Percentiles rank a stretch among this genome's conserved stretches.
Conservation (phyloP, 2,329 filamentous ascomycete genomes). For the Colletotrichum orbiculare region DNA sequence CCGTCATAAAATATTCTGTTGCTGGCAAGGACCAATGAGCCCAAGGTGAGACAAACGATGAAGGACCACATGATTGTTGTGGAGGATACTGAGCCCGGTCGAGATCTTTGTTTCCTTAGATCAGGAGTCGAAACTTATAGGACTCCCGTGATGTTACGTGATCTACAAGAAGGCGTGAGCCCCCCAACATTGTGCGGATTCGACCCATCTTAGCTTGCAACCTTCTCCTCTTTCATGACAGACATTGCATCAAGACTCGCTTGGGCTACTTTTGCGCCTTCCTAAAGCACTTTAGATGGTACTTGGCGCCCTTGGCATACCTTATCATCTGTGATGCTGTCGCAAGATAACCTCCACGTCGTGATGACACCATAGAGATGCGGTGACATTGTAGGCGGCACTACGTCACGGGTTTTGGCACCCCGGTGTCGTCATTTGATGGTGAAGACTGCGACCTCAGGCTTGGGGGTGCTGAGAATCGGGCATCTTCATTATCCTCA, state of each 20-base stretch:
- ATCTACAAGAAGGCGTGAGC: not conserved
- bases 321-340: not conserved
- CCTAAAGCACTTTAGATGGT: not conserved
- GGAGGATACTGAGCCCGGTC: not conserved
- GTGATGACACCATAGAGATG: too few relatives aligned
- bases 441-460: too few relatives aligned
- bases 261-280: conserved; percentile 3
- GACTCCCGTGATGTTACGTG: not conserved
- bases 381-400: too few relatives aligned
- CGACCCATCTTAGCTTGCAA: not conserved
- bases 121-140: not conserved
- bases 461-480: too few relatives aligned
- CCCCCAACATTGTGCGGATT: not conserved
- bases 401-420: too few relatives aligned
- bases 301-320: conserved; percentile 6
- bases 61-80: not conserved
- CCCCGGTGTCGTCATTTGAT: too few relatives aligned
- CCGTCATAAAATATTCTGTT: conserved; percentile 19
- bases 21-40: not conserved
- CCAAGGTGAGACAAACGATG: not conserved
- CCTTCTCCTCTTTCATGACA: conserved; percentile 2
- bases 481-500: too few relatives aligned
- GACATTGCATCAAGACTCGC: conserved; percentile 1
- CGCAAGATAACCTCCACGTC: too few relatives aligned
- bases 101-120: not conserved